These are phyloP conservation scores for Chlorella sp. DNA, from an alignment of 139 green algal species.

Conservation along the genomic window DNA sequence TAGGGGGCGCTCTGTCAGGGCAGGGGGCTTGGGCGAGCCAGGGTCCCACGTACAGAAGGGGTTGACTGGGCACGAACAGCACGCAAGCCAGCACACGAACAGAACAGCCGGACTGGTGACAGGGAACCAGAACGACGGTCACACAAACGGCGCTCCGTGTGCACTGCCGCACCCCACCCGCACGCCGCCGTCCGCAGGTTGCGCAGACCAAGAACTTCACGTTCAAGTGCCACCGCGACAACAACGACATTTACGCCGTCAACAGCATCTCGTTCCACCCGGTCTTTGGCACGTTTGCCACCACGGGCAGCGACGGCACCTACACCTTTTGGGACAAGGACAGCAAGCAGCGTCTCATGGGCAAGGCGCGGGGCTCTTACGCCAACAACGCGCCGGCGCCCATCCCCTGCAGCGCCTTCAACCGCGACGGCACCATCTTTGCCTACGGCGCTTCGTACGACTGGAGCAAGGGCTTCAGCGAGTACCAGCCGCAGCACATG, in stretches of 20 bases:
- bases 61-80: no score
- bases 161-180: no score
- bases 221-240: conserved; percentile 82
- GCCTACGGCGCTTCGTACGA: conserved; percentile 90
- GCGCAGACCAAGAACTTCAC: conserved; percentile 83
- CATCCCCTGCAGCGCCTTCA: conserved; percentile 86
- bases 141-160: no score
- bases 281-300: conserved; percentile 83
- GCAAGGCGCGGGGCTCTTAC: conserved; percentile 44
- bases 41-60: no score
- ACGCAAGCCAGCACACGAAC: no score
- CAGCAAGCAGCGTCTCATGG: conserved; percentile 94
- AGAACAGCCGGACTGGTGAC: no score
- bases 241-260: conserved; percentile 88
- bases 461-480: conserved; percentile 80
- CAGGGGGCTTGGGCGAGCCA: no score
- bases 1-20: no score
- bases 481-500: conserved; percentile 64
- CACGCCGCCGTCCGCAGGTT: no score
- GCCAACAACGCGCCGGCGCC: conserved; percentile 37
- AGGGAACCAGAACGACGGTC: no score
- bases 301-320: conserved; percentile 80
- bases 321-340: conserved; percentile 99
- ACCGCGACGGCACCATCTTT: conserved; percentile 82
- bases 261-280: conserved; percentile 95